Percentiles rank a stretch among this genome's conserved stretches.
phyloP scores from a whole-genome alignment of 2,329 filamentous ascomycete species.

The Colletotrichum tropicale region DNA sequence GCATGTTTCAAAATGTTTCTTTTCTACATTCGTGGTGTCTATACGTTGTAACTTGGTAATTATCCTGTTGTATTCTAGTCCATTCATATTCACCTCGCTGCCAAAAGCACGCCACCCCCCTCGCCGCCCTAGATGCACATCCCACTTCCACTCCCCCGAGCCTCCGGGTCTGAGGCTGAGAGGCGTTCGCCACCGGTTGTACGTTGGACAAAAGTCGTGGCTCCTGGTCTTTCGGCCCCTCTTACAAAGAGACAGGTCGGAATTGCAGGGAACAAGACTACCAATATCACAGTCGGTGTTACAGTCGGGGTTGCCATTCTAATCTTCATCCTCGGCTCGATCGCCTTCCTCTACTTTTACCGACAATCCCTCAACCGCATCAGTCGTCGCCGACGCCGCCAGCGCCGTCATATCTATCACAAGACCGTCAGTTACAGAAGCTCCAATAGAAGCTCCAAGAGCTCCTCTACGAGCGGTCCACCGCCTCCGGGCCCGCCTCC shows the following conservation, averaged over 20 bases:
- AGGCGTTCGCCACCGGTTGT: neutral
- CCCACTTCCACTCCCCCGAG: neutral
- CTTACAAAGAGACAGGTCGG: slow-evolving; percentile 8
- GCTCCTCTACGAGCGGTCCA: slow-evolving; percentile 28
- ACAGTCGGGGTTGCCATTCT: slow-evolving; percentile 45
- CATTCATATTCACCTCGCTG: neutral
- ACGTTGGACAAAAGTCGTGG: neutral
- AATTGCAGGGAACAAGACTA: slow-evolving; percentile 27
- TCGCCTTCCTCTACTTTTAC: slow-evolving; percentile 45
- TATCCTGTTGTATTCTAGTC: neutral
- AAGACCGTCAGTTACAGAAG: slow-evolving; percentile 34
- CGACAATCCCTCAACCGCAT: slow-evolving; percentile 40
- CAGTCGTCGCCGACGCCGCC: slow-evolving; percentile 27
- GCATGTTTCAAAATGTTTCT: neutral
- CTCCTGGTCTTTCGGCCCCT: neutral
- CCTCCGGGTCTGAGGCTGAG: neutral
- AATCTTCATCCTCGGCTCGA: slow-evolving; percentile 39
- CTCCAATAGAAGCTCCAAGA: slow-evolving; percentile 38
- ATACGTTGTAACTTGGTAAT: neutral
- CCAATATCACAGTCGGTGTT: slow-evolving; percentile 47
- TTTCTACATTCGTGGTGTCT: neutral
- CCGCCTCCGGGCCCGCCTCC: neutral
- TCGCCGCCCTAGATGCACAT: slow-evolving; percentile 16
- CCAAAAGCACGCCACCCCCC: neutral
- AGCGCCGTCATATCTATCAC: slow-evolving; percentile 22